Evolutionary conservation across 495 filamentous ascomycete species (phyloP).

Genomic region (Eremomyces bilateralis): DNA sequence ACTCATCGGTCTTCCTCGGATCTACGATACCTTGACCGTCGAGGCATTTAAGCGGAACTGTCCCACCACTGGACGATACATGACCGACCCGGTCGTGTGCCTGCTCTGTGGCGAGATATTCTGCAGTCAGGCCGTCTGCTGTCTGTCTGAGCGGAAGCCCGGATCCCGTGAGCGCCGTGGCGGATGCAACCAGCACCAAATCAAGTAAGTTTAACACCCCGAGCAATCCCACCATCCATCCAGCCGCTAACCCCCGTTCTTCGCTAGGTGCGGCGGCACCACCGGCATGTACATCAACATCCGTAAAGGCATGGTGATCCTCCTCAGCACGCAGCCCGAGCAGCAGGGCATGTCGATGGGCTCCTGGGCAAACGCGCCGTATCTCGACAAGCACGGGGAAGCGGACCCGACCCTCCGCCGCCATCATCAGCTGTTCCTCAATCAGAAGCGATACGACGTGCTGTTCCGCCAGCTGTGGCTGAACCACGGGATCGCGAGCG

Average conservation of each 20-base stretch:
- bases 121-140: conserved; percentile 86
- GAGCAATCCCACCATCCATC: neutral
- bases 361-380: conserved; percentile 64
- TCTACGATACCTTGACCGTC: conserved; percentile 81
- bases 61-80: conserved; percentile 71
- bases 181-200: conserved; percentile 75
- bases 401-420: conserved; percentile 65
- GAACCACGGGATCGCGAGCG: conserved; percentile 65
- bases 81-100: conserved; percentile 76
- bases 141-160: too few relatives aligned
- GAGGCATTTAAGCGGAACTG: conserved; percentile 71
- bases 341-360: conserved; percentile 38
- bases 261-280: conserved; percentile 56
- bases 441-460: conserved; percentile 79
- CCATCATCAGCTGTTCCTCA: conserved; percentile 67
- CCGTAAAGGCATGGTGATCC: conserved; percentile 76
- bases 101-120: conserved; percentile 92
- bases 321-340: conserved; percentile 55
- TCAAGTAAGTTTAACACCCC: conserved; percentile 38
- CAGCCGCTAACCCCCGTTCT: neutral
- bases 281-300: conserved; percentile 91
- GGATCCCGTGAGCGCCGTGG: conserved; percentile 41
- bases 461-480: conserved; percentile 76
- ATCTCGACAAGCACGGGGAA: conserved; percentile 89
- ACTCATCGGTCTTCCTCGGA: conserved; percentile 74